These are phyloP conservation scores for Capronia epimyces DNA, from an alignment of 2,329 filamentous ascomycete species.

Conservation along the genomic window DNA sequence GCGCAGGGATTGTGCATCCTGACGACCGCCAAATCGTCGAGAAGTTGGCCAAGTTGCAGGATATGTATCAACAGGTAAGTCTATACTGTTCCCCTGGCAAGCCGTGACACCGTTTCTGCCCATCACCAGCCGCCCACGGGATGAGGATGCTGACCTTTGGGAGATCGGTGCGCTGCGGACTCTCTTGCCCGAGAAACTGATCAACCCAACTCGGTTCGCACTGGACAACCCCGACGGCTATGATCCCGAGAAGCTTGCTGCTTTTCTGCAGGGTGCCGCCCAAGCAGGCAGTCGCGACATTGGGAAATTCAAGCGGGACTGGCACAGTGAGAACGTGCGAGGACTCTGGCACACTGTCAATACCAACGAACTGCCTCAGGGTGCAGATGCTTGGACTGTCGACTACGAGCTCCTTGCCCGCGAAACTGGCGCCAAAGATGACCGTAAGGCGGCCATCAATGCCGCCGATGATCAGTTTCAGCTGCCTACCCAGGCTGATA, in stretches of 20 bases:
- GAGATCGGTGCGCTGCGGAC: slow-evolving; percentile 42
- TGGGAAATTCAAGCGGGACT: slow-evolving; percentile 37
- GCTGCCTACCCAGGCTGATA: slow-evolving; percentile 9
- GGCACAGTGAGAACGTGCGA: slow-evolving; percentile 39
- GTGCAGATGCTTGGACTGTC: slow-evolving; percentile 39
- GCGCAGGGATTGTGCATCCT: slow-evolving; percentile 12
- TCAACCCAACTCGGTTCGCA: slow-evolving; percentile 39
- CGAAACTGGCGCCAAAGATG: slow-evolving; percentile 32
- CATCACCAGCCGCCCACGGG: background rate
- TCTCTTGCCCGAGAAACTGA: slow-evolving; percentile 37
- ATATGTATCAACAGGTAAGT: slow-evolving; percentile 27
- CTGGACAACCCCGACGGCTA: slow-evolving; percentile 34
- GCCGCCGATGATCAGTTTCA: background rate
- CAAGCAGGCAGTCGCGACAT: slow-evolving; percentile 36
- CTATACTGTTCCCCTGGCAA: background rate
- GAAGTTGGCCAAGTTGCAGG: slow-evolving; percentile 26
- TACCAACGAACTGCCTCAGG: slow-evolving; percentile 36
- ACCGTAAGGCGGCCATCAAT: slow-evolving; percentile 3
- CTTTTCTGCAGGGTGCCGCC: slow-evolving; percentile 35
- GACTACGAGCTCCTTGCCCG: slow-evolving; percentile 38
- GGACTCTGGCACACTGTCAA: slow-evolving; percentile 36
- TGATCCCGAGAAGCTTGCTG: slow-evolving; percentile 36
- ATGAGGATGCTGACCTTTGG: slow-evolving; percentile 10
- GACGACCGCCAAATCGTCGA: slow-evolving; percentile 26
- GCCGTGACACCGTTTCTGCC: background rate